Base-by-base conservation (phyloP, 805 yeast species). In the Ogataea nakhonphanomensis region DNA sequence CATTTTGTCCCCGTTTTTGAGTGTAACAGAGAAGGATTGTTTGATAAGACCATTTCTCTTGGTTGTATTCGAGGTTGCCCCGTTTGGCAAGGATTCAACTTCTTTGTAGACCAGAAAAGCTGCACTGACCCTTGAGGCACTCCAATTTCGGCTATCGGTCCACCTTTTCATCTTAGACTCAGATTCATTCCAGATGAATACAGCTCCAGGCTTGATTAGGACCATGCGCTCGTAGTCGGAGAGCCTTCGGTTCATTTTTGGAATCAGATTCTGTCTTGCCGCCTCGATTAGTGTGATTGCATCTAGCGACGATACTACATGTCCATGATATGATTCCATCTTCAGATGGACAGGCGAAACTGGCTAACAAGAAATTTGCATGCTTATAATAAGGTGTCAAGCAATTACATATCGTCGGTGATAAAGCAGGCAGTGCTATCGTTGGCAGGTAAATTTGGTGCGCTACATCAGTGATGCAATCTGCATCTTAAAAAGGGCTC, bases 91-190 rank as follows among this genome's bases (percentile, higher is more conserved):
- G n/a, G 44, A 22, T 44, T 77, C 80, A 68, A 80, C 72, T 55
- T 83, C 88, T 37, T 75, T 71, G 58, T 81, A 81, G 3, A 77
- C 73, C 23, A 81, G 61, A 52, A 81, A 81, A 2, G 74, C 69
- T 4, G 85, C 84, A 4, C 72, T 70, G 1, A 84, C 88, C 43
- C 88, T 69, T 0, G 84, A 77, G 2, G 89, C 85, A 43, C 78
- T 70, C 90, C 91, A 83, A 25, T 73, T 69, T 46, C 74, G 73
- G 13, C 90, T 87, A 53, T 83, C 91, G 1, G 90, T 83, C 90
- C 91, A 83, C 22, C 90, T 64, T 46, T 78, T 73, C 79, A 84
- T 81, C 12, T 79, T 83, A 30, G 85, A 78, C 49, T 77, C 81
- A 10, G 71, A 65, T 55, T 83, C 90, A 55, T 78, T 81, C 89